Base-by-base conservation (phyloP, 345 rosid genomes). In the Alliaria petiolata region DNA sequence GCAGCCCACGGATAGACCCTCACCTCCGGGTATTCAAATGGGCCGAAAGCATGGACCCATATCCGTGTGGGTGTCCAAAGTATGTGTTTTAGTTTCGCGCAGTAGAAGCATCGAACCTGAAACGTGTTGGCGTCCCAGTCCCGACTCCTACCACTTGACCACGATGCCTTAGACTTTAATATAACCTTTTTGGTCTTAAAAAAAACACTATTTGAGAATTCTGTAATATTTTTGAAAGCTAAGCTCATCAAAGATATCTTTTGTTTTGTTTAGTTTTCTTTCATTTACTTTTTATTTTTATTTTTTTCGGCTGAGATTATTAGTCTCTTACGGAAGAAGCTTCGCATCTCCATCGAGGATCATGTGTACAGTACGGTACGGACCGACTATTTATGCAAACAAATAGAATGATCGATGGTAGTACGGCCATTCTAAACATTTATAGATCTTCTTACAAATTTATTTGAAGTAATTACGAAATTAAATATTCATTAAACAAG, bases 271-370 rank as follows among this genome's bases (percentile, higher is more conserved):
- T 62, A 28, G 12, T 56, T 56, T 45, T 67, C 4, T 46, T 46
- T 45, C 66, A 7, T 33, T n/a, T 43, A 69, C 56, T 40, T n/a
- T n/a, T 43, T 50, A n/a, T n/a, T 68, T 31, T 15, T 22, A 22
- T 34, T 9, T 9, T n/a, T 50, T 14, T 26, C 11, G 13, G 33
- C 46, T 42, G 55, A 52, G 19, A 52, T 40, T 2, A 33, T 20
- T 19, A 71, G 61, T 50, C 51, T 61, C 69, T 28, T 71, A 7
- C 6, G 6, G 31, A 62, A 62, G 38, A 71, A 62, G 56, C 22
- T 72, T 63, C 19, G 56, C 63, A 62, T 72, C 62, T 49, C 63
- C 60, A 47, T 47, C 19, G 39, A 52, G 19, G 40, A 31, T 68
- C 35, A 68, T 68, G 34, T 67, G 62, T 19, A n/a, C n/a, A n/a